Evolutionary conservation across 495 filamentous ascomycete species (phyloP).

Genomic region (Rhizodiscina lignyota): DNA sequence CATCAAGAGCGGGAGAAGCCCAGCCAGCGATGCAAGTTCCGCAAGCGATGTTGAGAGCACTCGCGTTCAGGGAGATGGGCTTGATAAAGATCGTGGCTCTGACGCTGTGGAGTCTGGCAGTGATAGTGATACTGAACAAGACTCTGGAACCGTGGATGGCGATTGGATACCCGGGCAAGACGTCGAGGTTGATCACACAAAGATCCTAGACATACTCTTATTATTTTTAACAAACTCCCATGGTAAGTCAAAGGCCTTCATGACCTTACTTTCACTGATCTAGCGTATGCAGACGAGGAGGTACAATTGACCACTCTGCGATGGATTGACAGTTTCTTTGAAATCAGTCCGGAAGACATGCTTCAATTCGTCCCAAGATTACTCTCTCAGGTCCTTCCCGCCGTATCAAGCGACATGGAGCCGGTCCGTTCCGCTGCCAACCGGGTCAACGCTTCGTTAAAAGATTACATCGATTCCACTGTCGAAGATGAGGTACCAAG

Average conservation of each 20-base stretch:
- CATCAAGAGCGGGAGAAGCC: conserved; percentile 23
- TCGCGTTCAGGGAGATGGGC: not conserved
- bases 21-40: conserved; percentile 6
- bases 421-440: conserved; percentile 75
- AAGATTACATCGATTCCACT: conserved; percentile 83
- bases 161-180: conserved; percentile 97
- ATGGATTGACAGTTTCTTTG: conserved; percentile 94
- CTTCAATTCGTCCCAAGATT: conserved; percentile 85
- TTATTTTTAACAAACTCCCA: conserved; percentile 66
- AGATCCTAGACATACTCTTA: conserved; percentile 82
- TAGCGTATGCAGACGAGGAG: conserved; percentile 51
- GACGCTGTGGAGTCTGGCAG: conserved; percentile 32
- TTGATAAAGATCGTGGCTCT: conserved; percentile 25
- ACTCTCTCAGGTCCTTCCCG: conserved; percentile 79
- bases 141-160: conserved; percentile 56
- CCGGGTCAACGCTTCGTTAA: conserved; percentile 73
- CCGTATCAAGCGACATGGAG: conserved; percentile 82
- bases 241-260: conserved; percentile 35
- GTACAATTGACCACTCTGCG: conserved; percentile 77
- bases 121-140: conserved; percentile 30
- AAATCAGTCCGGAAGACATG: conserved; percentile 96
- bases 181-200: conserved; percentile 83
- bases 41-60: conserved; percentile 6
- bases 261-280: not conserved
- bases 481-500: conserved; percentile 58